Evolutionary conservation across 1,284 basidiomycete species (phyloP).

Genomic region (Cutaneotrichosporon arboriforme): DNA sequence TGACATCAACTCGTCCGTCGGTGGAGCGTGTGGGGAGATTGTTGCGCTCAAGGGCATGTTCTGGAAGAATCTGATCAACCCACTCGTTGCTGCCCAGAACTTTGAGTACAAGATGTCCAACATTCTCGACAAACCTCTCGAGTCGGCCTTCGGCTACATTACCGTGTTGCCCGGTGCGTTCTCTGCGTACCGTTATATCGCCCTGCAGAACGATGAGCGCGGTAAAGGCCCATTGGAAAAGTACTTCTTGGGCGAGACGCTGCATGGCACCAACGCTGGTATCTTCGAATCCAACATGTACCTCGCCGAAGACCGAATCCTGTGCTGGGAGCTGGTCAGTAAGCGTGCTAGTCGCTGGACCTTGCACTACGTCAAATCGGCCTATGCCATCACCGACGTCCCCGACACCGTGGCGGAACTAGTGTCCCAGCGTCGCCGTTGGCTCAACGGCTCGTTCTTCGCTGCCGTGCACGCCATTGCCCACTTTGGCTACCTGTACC

Average conservation of each 20-base stretch:
- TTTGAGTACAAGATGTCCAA: conserved; percentile 93
- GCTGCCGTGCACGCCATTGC: conserved; percentile 84
- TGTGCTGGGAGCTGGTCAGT: conserved; percentile 90
- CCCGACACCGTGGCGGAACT: conserved; percentile 83
- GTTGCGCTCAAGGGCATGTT: conserved; percentile 83
- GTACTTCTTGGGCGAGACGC: conserved; percentile 91
- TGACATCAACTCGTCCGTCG: conserved; percentile 91
- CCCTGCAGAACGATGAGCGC: conserved; percentile 78
- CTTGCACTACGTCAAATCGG: conserved; percentile 88
- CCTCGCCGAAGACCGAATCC: conserved; percentile 70
- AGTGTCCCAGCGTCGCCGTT: conserved; percentile 85
- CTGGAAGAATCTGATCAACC: conserved; percentile 70
- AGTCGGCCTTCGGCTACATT: conserved; percentile 79
- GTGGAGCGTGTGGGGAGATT: conserved; percentile 95
- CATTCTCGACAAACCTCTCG: conserved; percentile 81
- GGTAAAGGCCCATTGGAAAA: conserved; percentile 88
- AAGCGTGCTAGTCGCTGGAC: conserved; percentile 82
- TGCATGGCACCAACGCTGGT: conserved; percentile 80
- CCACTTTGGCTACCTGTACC: conserved; percentile 89
- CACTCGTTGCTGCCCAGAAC: conserved; percentile 56
- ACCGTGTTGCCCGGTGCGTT: conserved; percentile 90
- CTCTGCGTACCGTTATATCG: conserved; percentile 63
- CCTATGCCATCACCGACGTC: conserved; percentile 85
- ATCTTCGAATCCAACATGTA: conserved; percentile 96
- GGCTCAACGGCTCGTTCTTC: conserved; percentile 97